phyloP scores from a whole-genome alignment of 2,329 filamentous ascomycete species.

The Tolypocladium cylindrosporum region DNA sequence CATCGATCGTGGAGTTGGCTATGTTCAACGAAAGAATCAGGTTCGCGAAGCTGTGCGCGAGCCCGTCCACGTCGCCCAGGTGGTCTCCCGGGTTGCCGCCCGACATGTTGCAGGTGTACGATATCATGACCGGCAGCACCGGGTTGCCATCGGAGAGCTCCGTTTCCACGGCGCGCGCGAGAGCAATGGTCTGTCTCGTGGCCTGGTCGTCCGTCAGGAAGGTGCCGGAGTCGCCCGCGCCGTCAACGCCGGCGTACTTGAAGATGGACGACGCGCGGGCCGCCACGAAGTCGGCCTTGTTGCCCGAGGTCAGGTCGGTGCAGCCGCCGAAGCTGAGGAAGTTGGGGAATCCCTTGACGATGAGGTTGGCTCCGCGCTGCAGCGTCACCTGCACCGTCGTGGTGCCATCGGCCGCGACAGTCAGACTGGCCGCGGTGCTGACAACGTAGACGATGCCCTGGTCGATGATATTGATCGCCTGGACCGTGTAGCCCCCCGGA shows the following conservation, averaged over 20 bases:
- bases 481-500: not conserved
- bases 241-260: not conserved
- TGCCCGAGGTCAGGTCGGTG: not conserved
- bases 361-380: not conserved
- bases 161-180: not conserved
- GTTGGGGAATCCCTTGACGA: not conserved
- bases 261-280: constrained; percentile 2
- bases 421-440: not conserved
- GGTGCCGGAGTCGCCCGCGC: not conserved
- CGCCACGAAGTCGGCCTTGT: constrained; percentile 1
- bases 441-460: not conserved
- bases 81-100: not conserved
- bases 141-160: not conserved
- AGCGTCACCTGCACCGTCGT: not conserved
- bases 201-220: not conserved
- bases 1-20: not conserved
- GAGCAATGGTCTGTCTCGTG: not conserved
- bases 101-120: constrained; percentile 2
- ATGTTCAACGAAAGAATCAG: constrained; percentile 1
- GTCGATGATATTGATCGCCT: not conserved
- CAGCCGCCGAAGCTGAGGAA: constrained; percentile 3
- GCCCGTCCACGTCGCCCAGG: not conserved
- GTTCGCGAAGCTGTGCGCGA: constrained; percentile 1
- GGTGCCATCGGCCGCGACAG: not conserved
- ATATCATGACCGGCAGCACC: constrained; percentile 1